A percentile compares a stretch with the other conserved stretches of the same genome.
These are phyloP conservation scores for Penicillium lividum DNA, from an alignment of 495 filamentous ascomycete species.

Conservation along the genomic window DNA sequence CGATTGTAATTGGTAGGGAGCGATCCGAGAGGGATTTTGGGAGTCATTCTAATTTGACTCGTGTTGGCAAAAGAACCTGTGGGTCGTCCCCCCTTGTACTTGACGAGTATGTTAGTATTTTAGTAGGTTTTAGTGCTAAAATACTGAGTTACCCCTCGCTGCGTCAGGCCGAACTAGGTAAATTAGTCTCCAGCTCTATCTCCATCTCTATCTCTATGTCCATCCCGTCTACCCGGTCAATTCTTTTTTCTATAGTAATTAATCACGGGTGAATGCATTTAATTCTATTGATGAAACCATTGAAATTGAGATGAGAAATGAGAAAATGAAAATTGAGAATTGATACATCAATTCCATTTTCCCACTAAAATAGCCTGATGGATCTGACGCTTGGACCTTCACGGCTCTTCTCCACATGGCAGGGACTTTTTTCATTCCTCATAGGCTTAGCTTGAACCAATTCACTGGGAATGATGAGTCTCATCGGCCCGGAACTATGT, in stretches of 20 bases:
- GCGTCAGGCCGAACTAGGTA: background rate
- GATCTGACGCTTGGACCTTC: constrained; percentile 9
- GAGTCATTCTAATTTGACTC: constrained; percentile 5
- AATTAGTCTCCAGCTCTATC: background rate
- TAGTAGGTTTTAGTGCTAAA: too few species aligned
- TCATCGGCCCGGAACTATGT: constrained; percentile 15
- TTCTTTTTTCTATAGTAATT: too few species aligned
- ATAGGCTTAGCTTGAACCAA: background rate
- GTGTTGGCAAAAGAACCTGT: constrained; percentile 8
- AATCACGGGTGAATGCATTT: constrained; percentile 13
- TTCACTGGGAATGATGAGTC: background rate
- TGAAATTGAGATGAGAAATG: too few species aligned
- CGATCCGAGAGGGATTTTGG: constrained; percentile 1
- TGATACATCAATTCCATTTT: constrained; percentile 11
- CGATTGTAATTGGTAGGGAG: constrained; percentile 4
- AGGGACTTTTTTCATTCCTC: constrained; percentile 3
- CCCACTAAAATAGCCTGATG: background rate
- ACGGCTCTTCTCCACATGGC: constrained; percentile 13
- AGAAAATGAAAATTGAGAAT: background rate
- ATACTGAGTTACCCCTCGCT: background rate
- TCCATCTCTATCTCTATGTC: too few species aligned
- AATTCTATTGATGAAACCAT: background rate
- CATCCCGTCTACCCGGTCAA: background rate
- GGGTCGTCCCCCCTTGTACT: background rate
- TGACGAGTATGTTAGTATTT: too few species aligned